Conservation (phyloP, 1,284 basidiomycete genomes). For the Pseudozyma flocculosa region DNA sequence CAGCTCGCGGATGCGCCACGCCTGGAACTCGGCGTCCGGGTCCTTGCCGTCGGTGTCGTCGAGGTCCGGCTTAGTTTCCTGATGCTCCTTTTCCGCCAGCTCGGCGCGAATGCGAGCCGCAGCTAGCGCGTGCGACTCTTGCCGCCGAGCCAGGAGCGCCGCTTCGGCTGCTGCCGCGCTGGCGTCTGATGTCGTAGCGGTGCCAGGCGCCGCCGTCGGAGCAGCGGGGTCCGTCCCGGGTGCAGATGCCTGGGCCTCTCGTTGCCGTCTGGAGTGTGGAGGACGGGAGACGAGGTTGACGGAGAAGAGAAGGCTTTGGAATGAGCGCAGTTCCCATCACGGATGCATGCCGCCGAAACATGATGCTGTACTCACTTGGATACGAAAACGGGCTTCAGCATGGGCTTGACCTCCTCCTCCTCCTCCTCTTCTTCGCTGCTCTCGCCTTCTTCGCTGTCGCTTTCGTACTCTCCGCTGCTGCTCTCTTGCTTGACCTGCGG, state of each 20-base stretch:
- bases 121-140: conserved; percentile 80
- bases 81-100: conserved; percentile 81
- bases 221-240: neutral
- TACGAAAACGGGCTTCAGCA: conserved; percentile 83
- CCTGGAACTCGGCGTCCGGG: conserved; percentile 86
- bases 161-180: conserved; percentile 62
- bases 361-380: conserved; percentile 79
- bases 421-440: conserved; percentile 59
- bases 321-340: neutral
- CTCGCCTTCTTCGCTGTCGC: conserved; percentile 62
- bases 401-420: conserved; percentile 61
- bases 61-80: conserved; percentile 77
- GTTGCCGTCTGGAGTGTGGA: conserved; percentile 70
- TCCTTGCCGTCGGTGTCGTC: conserved; percentile 95
- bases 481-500: conserved; percentile 58
- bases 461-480: conserved; percentile 61
- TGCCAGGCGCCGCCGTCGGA: conserved; percentile 8
- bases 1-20: conserved; percentile 90
- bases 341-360: too few relatives aligned
- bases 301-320: too few relatives aligned
- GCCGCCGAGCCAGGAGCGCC: conserved; percentile 71
- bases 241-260: too few relatives aligned
- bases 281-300: too few relatives aligned
- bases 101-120: conserved; percentile 82
- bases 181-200: neutral